Evolutionary conservation across 2,329 filamentous ascomycete genomes (phyloP).

Genomic region (Ramularia collo-cygni): DNA sequence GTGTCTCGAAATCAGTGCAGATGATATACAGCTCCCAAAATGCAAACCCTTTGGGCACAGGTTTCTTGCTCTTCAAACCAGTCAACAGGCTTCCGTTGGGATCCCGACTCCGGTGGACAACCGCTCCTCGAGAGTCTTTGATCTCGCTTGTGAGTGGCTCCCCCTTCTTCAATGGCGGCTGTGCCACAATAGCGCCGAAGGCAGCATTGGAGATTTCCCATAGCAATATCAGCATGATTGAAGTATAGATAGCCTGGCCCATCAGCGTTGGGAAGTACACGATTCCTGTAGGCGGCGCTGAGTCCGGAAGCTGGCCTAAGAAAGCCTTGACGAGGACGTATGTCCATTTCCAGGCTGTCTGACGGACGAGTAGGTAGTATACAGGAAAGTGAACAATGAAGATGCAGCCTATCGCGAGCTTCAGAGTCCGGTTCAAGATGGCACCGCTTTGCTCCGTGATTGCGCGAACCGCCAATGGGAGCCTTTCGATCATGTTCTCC

Average conservation of each 20-base stretch:
- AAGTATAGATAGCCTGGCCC: constrained; percentile 44
- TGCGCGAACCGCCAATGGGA: constrained; percentile 9
- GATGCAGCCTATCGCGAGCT: constrained; percentile 13
- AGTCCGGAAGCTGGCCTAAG: constrained; percentile 64
- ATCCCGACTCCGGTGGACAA: constrained; percentile 43
- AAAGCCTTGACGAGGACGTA: constrained; percentile 65
- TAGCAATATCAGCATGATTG: constrained; percentile 60
- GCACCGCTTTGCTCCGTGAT: constrained; percentile 3
- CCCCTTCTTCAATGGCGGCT: constrained; percentile 76
- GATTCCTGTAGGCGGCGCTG: constrained; percentile 53
- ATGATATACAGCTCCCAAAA: constrained; percentile 88
- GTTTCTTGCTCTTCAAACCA: constrained; percentile 76
- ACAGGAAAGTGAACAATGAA: constrained; percentile 34
- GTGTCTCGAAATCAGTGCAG: constrained; percentile 63
- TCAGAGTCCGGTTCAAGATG: constrained; percentile 15
- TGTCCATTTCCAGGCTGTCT: constrained; percentile 60
- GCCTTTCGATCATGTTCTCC: constrained; percentile 2
- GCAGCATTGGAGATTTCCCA: constrained; percentile 73
- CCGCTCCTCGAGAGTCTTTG: constrained; percentile 40
- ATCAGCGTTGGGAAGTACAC: constrained; percentile 15
- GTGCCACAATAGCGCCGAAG: constrained; percentile 74
- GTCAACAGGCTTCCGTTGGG: constrained; percentile 84
- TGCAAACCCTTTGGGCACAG: constrained; percentile 72
- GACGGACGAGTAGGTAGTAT: constrained; percentile 58
- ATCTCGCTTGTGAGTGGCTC: constrained; percentile 76